Conservation (phyloP, 768 basidiomycete genomes). For the Exidia glandulosa region DNA sequence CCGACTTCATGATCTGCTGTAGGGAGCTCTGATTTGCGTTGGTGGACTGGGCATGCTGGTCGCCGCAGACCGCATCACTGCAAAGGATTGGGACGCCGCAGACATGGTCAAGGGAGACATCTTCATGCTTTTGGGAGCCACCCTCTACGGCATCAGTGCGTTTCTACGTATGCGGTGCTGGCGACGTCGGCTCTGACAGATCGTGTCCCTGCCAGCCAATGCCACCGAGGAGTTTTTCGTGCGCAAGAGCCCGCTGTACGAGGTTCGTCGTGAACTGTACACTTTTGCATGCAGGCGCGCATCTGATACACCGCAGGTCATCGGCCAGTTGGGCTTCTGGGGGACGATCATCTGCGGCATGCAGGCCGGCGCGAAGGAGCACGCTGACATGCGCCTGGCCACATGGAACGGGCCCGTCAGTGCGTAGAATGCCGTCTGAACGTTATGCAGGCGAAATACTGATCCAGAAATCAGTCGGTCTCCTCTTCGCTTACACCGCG, state of each 20-base stretch:
- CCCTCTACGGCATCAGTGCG: constrained; percentile 78
- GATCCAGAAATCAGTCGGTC: too few relatives aligned
- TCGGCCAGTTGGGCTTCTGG: constrained; percentile 81
- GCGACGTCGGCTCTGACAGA: not conserved
- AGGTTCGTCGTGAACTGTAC: constrained; percentile 31
- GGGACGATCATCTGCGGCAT: constrained; percentile 70
- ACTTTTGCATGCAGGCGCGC: not conserved
- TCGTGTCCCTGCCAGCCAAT: constrained; percentile 40
- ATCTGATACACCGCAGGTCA: constrained; percentile 32
- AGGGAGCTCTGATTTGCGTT: constrained; percentile 68
- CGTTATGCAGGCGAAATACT: too few relatives aligned
- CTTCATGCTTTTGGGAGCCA: constrained; percentile 80
- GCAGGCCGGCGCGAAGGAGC: constrained; percentile 55
- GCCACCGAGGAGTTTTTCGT: constrained; percentile 86
- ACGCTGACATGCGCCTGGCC: constrained; percentile 48
- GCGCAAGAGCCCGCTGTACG: constrained; percentile 66
- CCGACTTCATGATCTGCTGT: not conserved
- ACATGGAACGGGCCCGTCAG: constrained; percentile 66
- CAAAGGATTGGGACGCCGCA: constrained; percentile 42
- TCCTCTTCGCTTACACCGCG: constrained; percentile 40
- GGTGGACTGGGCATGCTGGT: constrained; percentile 73
- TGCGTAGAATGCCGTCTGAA: constrained; percentile 26
- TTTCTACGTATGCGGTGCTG: constrained; percentile 12
- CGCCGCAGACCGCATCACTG: constrained; percentile 62
- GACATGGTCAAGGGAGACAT: constrained; percentile 67